A percentile compares a stretch with the other conserved stretches of the same genome.
Conservation (phyloP, 208 protist genomes). For the Giardia duodenalis region DNA sequence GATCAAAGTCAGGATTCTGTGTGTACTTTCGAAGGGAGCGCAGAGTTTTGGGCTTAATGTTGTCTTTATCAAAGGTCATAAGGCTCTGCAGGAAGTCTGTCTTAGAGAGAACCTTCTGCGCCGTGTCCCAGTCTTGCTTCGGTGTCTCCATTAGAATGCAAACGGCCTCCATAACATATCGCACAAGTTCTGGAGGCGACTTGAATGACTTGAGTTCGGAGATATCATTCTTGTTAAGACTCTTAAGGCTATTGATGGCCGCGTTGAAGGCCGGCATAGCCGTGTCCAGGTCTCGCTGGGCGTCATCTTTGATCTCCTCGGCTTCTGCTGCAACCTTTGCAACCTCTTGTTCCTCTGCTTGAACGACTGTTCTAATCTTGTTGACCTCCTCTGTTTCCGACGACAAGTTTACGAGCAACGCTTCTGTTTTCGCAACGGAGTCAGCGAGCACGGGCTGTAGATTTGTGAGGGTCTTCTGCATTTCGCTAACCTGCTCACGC, state of each 20-base stretch:
- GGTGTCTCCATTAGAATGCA: conserved; percentile 73
- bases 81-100: conserved; percentile 74
- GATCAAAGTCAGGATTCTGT: conserved; percentile 70
- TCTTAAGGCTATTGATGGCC: conserved; percentile 70
- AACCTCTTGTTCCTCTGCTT: conserved; percentile 66
- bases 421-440: neutral
- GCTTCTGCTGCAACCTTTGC: conserved; percentile 61
- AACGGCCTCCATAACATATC: conserved; percentile 76
- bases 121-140: conserved; percentile 21
- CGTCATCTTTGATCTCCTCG: conserved; percentile 64
- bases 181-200: conserved; percentile 72
- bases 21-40: conserved; percentile 75
- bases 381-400: conserved; percentile 65
- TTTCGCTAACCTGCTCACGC: conserved; percentile 67
- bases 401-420: conserved; percentile 49
- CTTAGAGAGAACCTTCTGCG: conserved; percentile 35
- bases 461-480: conserved; percentile 67
- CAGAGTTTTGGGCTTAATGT: conserved; percentile 64
- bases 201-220: conserved; percentile 75
- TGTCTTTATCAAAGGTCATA: conserved; percentile 75
- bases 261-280: conserved; percentile 70
- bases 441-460: conserved; percentile 73
- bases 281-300: conserved; percentile 66
- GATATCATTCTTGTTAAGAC: conserved; percentile 71
- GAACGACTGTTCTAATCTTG: conserved; percentile 65